Conservation (phyloP, 805 yeast species). For the Nakazawaea wyomingensis region DNA sequence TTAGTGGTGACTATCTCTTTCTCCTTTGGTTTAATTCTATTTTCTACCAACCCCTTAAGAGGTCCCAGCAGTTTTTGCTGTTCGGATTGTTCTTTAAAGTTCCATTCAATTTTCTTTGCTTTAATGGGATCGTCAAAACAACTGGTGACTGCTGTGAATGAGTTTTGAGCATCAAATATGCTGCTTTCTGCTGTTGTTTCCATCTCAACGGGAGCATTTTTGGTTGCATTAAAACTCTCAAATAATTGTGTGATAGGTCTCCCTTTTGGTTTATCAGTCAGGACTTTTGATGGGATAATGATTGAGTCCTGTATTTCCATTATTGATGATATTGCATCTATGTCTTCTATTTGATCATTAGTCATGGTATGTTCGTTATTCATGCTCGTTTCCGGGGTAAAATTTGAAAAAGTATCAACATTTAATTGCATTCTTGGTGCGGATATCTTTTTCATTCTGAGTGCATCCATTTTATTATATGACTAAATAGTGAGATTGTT, state of each 20-base stretch:
- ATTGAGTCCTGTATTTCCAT: not conserved
- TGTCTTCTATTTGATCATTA: conserved; percentile 2
- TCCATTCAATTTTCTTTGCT: not conserved
- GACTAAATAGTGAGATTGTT: not conserved
- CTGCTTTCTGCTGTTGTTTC: not conserved
- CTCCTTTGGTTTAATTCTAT: not conserved
- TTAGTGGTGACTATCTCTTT: too few relatives aligned
- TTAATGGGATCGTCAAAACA: not conserved
- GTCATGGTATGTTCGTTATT: not conserved
- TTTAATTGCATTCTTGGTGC: not conserved
- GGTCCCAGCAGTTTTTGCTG: not conserved
- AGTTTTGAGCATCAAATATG: not conserved
- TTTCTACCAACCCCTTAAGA: not conserved
- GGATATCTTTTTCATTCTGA: not conserved
- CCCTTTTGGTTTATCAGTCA: not conserved
- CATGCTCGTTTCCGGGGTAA: conserved; percentile 1
- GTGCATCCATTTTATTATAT: not conserved
- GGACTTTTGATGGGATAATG: too few relatives aligned
- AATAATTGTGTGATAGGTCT: not conserved
- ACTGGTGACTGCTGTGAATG: not conserved
- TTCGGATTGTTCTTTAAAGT: not conserved
- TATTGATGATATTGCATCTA: not conserved
- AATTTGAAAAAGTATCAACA: not conserved
- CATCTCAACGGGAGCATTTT: not conserved
- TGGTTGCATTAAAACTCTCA: not conserved